A percentile compares a stretch with the other conserved stretches of the same genome.
Evolutionary conservation across 2,329 filamentous ascomycete species (phyloP).

Genomic region (Calonectria pauciramosa): DNA sequence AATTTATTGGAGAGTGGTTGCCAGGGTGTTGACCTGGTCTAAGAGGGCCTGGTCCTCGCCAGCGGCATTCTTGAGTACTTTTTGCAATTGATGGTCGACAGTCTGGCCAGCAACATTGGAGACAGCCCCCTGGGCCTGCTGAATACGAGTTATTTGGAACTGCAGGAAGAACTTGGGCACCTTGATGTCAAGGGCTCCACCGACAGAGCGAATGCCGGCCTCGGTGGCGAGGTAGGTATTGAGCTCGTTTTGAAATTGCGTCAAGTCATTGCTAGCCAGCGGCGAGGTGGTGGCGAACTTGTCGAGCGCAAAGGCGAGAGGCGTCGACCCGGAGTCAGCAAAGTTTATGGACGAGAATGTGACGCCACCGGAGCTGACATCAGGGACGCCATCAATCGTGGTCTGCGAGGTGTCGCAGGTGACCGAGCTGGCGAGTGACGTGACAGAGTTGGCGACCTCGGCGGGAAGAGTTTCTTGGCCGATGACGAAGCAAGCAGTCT

Average conservation of each 20-base stretch:
- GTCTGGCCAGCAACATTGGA: constrained; percentile 65
- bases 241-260: constrained; percentile 65
- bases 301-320: constrained; percentile 67
- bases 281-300: constrained; percentile 66
- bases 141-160: constrained; percentile 71
- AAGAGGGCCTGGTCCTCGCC: constrained; percentile 62
- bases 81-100: constrained; percentile 69
- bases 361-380: constrained; percentile 65
- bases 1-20: constrained; percentile 40
- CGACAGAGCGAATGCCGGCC: constrained; percentile 67
- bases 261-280: constrained; percentile 63
- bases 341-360: constrained; percentile 71
- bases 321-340: constrained; percentile 59
- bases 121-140: constrained; percentile 69
- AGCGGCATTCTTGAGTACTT: constrained; percentile 69
- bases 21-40: constrained; percentile 64
- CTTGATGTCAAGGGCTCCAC: constrained; percentile 68
- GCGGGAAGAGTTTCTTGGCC: constrained; percentile 64
- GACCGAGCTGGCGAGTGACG: constrained; percentile 56
- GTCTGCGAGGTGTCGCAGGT: constrained; percentile 63
- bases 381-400: constrained; percentile 68
- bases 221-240: constrained; percentile 72
- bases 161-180: constrained; percentile 74
- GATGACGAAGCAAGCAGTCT: constrained; percentile 67
- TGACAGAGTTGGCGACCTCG: constrained; percentile 61